Evolutionary conservation across 2,329 filamentous ascomycete species (phyloP).

Genomic region (Dactylellina drechsleri): DNA sequence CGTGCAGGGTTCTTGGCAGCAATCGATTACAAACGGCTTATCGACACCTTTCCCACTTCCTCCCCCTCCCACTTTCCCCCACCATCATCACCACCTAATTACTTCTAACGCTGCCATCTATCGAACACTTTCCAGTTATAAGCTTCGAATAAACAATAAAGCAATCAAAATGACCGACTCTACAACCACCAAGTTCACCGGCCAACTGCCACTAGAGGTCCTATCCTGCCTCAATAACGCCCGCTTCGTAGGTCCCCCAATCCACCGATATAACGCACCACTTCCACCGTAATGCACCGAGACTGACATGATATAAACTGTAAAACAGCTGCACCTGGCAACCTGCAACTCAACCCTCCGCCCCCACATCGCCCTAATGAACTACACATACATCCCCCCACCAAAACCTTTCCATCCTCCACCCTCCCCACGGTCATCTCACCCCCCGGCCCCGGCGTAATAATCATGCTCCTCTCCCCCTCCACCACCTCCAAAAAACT

Average conservation of each 20-base stretch:
- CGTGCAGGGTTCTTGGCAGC: background rate
- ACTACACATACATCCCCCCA: conserved; percentile 90
- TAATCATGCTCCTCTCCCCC: conserved; percentile 98
- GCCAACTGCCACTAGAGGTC: conserved; percentile 80
- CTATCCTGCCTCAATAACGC: conserved; percentile 92
- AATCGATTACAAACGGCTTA: background rate
- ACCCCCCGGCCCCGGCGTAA: conserved; percentile 68
- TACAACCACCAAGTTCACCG: conserved; percentile 13
- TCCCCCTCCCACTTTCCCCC: background rate
- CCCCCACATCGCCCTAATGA: conserved; percentile 97
- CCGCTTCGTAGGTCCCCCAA: conserved; percentile 76
- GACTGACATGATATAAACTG: conserved; percentile 17
- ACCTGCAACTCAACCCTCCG: conserved; percentile 79
- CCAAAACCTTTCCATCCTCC: conserved; percentile 39
- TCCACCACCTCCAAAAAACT: conserved; percentile 81
- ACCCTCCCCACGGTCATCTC: conserved; percentile 51
- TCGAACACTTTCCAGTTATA: no score
- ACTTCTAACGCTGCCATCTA: background rate
- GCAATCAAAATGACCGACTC: conserved; percentile 21
- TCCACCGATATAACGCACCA: conserved; percentile 30
- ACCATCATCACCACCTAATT: background rate
- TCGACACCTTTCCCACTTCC: background rate
- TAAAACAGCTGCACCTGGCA: conserved; percentile 87
- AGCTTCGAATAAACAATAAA: no score
- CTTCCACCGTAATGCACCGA: no score